These are phyloP conservation scores for Claviceps paspali DNA, from an alignment of 2,329 filamentous ascomycete species.

Conservation along the genomic window DNA sequence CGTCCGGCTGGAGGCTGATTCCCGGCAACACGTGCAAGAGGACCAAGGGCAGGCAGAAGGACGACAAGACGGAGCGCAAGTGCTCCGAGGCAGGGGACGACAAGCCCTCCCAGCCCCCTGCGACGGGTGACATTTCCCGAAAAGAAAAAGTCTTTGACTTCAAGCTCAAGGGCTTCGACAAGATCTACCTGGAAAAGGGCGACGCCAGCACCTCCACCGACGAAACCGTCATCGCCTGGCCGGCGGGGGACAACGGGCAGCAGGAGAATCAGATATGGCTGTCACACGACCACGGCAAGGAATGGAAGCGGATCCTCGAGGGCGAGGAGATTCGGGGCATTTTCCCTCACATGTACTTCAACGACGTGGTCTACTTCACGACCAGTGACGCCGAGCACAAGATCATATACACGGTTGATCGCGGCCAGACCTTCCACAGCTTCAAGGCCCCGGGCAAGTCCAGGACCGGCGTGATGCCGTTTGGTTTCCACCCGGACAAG, in stretches of 20 bases:
- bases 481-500: slow-evolving; percentile 70
- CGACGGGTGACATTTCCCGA: slow-evolving; percentile 50
- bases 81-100: slow-evolving; percentile 46
- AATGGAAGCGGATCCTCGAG: slow-evolving; percentile 57
- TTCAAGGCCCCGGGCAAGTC: slow-evolving; percentile 54
- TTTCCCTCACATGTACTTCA: slow-evolving; percentile 64
- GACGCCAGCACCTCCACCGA: slow-evolving; percentile 48
- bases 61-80: slow-evolving; percentile 56
- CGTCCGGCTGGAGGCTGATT: slow-evolving; percentile 84
- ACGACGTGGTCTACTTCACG: slow-evolving; percentile 76
- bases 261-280: slow-evolving; percentile 49
- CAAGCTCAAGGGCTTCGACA: slow-evolving; percentile 33
- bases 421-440: slow-evolving; percentile 55
- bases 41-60: slow-evolving; percentile 46
- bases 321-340: slow-evolving; percentile 56
- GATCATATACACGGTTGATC: slow-evolving; percentile 70
- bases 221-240: slow-evolving; percentile 52
- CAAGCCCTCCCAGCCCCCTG: slow-evolving; percentile 30
- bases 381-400: slow-evolving; percentile 37
- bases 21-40: slow-evolving; percentile 64
- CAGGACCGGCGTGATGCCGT: slow-evolving; percentile 23
- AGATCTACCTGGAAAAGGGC: slow-evolving; percentile 66
- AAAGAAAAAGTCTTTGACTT: slow-evolving; percentile 49
- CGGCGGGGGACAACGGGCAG: slow-evolving; percentile 21
- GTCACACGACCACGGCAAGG: slow-evolving; percentile 77